Evolutionary conservation across 495 filamentous ascomycete genomes (phyloP), one percentile per base, ranked within the genome.

Genomic region (Massariosphaeria phaeospora): DNA sequence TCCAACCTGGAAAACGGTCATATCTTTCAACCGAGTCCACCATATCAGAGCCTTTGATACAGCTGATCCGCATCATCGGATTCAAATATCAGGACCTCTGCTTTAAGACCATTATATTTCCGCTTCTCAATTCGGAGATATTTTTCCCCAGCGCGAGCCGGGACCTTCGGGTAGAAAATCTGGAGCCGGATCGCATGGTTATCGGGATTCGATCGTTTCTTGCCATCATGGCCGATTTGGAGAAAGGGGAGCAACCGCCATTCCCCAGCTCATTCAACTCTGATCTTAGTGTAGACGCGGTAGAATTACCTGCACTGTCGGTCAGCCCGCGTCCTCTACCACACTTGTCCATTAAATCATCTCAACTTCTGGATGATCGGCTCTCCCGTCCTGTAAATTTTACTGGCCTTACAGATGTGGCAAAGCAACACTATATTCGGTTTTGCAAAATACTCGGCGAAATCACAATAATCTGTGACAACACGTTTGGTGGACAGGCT

Each of bases 401-500:
- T 2, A 78, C 81, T 20, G 80, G 80, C 29, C 76, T 97, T 33
- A 81, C 77, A 43, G 87, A 91, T 26, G 81, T 81, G 26, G 81
- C 88, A 1, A 87, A 80, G 61, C 86, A 87, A 29, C 90, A 89
- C 64, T 95, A 96, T 64, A 75, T 82, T 31, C 82, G 82, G 31
- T 99, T 99, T 65, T 97, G 89, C 63, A 89, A 96, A 63, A 91
- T 96, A 6, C 73, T 99, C 7, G 91, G 91, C 23, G 93, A 95
- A 66, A 94, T 99, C 39, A 95, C 90, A 1, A 83, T 96, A 26
- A 81, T 97, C 10, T 97, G 93, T 68, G 91, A 97, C 67, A 91
- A 93, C 55, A 86, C 91, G 5, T 97, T 97, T 69, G 94, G 94
- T 45, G 93, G 93, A 3, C 93, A 99, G 68, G 93, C 90, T 23